Conservation (phyloP, 768 basidiomycete species). For the Termitomyces heimii region DNA sequence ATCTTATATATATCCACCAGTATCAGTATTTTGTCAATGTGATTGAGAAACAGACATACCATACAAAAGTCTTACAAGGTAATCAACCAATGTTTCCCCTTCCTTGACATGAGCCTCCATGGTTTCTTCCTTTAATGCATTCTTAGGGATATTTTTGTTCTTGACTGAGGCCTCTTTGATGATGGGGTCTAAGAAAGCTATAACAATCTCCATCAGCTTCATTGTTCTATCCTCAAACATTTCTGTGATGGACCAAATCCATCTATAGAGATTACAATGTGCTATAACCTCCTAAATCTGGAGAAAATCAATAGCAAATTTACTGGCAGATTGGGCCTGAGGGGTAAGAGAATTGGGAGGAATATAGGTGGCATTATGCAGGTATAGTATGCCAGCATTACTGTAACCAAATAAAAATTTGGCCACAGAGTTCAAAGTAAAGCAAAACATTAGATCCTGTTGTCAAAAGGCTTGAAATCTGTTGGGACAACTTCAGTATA, state of each 20-base stretch:
- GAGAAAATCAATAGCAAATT: slow-evolving; percentile 44
- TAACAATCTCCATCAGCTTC: slow-evolving; percentile 46
- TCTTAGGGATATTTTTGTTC: slow-evolving; percentile 4
- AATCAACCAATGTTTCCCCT: slow-evolving; percentile 47
- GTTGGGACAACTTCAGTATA: not conserved
- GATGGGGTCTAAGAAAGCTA: slow-evolving; percentile 46
- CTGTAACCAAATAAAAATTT: slow-evolving; percentile 61
- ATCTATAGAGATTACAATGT: slow-evolving; percentile 34
- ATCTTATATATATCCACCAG: slow-evolving; percentile 17
- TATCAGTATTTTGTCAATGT: not conserved
- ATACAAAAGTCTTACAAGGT: slow-evolving; percentile 44
- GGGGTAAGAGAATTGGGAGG: slow-evolving; percentile 17
- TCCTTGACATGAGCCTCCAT: slow-evolving; percentile 25
- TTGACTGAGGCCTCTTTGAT: slow-evolving; percentile 43
- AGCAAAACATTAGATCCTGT: slow-evolving; percentile 53
- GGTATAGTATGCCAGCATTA: slow-evolving; percentile 44
- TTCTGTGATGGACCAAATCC: slow-evolving; percentile 51
- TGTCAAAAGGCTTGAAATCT: not conserved
- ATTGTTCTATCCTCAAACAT: slow-evolving; percentile 37
- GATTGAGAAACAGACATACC: slow-evolving; percentile 17
- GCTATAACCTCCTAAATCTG: slow-evolving; percentile 39
- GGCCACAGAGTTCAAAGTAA: slow-evolving; percentile 62
- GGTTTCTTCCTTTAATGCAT: slow-evolving; percentile 19
- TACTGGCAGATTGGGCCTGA: slow-evolving; percentile 26
- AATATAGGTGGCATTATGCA: slow-evolving; percentile 29